phyloP scores from a whole-genome alignment of 192 early-diverging fungal species.

The Coemansia sp. region DNA sequence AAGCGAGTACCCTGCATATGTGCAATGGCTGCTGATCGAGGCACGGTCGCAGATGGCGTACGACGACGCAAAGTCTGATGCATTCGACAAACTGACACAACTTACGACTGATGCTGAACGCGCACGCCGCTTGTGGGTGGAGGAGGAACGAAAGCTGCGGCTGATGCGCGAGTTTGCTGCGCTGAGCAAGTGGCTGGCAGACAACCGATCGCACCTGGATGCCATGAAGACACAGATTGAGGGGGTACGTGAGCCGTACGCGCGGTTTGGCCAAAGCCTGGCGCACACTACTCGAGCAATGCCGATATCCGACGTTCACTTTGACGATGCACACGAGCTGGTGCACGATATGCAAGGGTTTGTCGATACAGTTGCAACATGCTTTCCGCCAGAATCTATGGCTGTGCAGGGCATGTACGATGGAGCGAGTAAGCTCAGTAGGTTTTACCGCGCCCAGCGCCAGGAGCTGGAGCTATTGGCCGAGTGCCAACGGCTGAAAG shows the following conservation, averaged over 20 bases:
- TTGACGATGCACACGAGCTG: slow-evolving; percentile 18
- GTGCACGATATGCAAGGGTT: slow-evolving; percentile 31
- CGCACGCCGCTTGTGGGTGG: slow-evolving; percentile 11
- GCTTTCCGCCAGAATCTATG: slow-evolving; percentile 10
- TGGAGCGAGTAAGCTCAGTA: slow-evolving; percentile 13
- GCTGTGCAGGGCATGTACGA: slow-evolving; percentile 13
- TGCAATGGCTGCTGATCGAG: slow-evolving; percentile 44
- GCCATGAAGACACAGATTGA: slow-evolving; percentile 22
- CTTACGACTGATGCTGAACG: slow-evolving; percentile 22
- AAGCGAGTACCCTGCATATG: slow-evolving; percentile 11
- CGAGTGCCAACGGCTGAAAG: slow-evolving; percentile 33
- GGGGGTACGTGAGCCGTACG: slow-evolving; percentile 20
- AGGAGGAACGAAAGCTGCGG: slow-evolving; percentile 38
- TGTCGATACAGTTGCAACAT: slow-evolving; percentile 14
- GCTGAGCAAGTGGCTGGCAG: slow-evolving; percentile 28
- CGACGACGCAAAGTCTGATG: slow-evolving; percentile 33
- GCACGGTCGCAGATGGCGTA: slow-evolving; percentile 38
- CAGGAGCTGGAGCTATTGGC: slow-evolving; percentile 35
- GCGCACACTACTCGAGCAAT: slow-evolving; percentile 38
- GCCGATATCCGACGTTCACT: slow-evolving; percentile 38
- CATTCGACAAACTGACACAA: slow-evolving; percentile 15
- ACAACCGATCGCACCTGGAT: slow-evolving; percentile 14
- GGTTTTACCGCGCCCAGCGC: slow-evolving; percentile 14
- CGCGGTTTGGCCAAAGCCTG: slow-evolving; percentile 16
- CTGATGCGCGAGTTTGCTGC: slow-evolving; percentile 38